Conservation (phyloP, 192 early-diverging fungal species). For the Coemansia sp. region DNA sequence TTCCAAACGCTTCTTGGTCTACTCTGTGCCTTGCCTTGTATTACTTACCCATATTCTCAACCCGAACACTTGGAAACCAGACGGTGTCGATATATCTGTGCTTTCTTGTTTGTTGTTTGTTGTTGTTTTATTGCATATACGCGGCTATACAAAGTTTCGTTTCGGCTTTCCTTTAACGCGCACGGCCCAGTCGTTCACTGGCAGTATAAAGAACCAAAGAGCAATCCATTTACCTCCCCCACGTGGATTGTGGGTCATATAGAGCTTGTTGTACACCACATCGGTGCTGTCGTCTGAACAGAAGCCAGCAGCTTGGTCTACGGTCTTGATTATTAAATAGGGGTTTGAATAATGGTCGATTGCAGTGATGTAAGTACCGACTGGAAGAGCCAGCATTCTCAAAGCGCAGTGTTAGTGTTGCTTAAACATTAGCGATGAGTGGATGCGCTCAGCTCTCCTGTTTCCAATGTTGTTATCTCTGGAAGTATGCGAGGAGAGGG, state of each 20-base stretch:
- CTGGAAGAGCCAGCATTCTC: not conserved
- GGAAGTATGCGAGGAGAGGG: too few species aligned
- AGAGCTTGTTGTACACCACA: not conserved
- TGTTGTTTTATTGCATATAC: too few species aligned
- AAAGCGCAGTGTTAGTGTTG: not conserved
- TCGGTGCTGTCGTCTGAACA: not conserved
- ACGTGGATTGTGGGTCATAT: not conserved
- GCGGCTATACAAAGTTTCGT: too few species aligned
- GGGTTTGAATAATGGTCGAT: constrained; percentile 25
- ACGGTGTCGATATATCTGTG: too few species aligned
- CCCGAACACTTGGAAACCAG: not conserved
- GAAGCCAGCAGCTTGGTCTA: not conserved
- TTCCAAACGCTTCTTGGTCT: not conserved
- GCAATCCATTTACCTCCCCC: not conserved
- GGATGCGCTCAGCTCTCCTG: too few species aligned
- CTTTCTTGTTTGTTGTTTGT: too few species aligned
- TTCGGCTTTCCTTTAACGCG: not conserved
- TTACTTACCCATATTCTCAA: not conserved
- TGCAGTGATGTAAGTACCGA: constrained; percentile 30
- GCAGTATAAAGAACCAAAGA: constrained; percentile 1
- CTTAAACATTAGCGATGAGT: too few species aligned
- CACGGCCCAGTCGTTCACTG: not conserved
- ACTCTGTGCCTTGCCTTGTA: not conserved
- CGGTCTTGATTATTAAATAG: not conserved
- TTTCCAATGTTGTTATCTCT: too few species aligned